phyloP scores from a whole-genome alignment of 139 green algal species.

The Chlamydomonas sphaeroides region DNA sequence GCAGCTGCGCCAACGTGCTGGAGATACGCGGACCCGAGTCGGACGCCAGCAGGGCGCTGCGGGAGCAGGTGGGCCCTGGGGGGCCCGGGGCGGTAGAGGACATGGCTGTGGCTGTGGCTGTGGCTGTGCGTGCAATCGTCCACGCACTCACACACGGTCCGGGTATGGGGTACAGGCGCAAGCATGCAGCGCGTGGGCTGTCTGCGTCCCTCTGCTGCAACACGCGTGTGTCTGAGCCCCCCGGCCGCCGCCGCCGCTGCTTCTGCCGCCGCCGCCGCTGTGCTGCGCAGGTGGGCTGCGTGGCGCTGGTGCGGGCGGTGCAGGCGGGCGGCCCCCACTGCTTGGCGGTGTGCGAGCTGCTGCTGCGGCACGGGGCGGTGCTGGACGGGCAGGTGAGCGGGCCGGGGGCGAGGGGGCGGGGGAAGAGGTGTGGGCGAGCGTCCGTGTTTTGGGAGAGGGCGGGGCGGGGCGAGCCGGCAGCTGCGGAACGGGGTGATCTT shows the following conservation, averaged over 20 bases:
- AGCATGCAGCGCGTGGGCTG: too few relatives aligned
- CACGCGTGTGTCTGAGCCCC: background rate
- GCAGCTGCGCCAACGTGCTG: constrained; percentile 55
- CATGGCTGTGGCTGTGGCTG: too few relatives aligned
- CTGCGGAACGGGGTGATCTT: background rate
- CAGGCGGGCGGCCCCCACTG: constrained; percentile 50
- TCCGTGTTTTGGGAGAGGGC: too few relatives aligned
- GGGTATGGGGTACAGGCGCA: too few relatives aligned
- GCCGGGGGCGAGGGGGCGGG: background rate
- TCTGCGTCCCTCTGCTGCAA: too few relatives aligned
- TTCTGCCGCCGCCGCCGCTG: background rate
- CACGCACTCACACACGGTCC: too few relatives aligned
- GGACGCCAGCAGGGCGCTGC: constrained; percentile 37
- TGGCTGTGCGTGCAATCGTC: too few relatives aligned
- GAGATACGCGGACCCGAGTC: constrained; percentile 50
- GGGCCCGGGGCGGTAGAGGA: too few relatives aligned
- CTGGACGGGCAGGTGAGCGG: constrained; percentile 50
- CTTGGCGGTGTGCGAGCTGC: constrained; percentile 42
- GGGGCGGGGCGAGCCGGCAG: background rate
- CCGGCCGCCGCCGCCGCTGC: too few relatives aligned
- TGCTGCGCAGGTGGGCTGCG: constrained; percentile 47
- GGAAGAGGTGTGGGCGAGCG: too few relatives aligned
- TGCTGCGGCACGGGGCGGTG: constrained; percentile 47
- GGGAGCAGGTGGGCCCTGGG: background rate
- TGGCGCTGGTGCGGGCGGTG: constrained; percentile 49